Base-by-base conservation (phyloP, 139 green algal species). In the Ulvella scutata region DNA sequence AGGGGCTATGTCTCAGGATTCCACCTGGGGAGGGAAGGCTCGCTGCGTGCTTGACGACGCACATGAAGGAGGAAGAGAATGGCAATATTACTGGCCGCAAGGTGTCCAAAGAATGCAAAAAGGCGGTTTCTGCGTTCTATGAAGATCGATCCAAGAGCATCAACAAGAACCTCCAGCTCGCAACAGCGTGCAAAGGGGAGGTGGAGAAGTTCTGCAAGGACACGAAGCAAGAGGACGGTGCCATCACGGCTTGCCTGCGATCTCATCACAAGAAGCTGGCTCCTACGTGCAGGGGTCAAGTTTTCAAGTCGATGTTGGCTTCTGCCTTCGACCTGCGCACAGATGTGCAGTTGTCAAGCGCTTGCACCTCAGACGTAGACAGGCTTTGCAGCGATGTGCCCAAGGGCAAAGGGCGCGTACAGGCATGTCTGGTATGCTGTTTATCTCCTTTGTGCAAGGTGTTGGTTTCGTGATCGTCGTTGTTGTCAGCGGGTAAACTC, bases 81-180 rank as follows among this genome's bases (percentile, higher is more conserved):
- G 51, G 51, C 10, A 67, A 67, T 23, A 26, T 67, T n/a, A 36
- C 51, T 6, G 76, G 85, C 4, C 75, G 76, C 39, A 82, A 73
- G 43, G 31, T 89, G 13, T 78, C 79, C 4, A 43, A 82, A 4
- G 62, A 79, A 3, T 88, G 78, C 62, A 80, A 79, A 72, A 17
- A 35, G 29, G 85, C 91, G 78, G 39, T 90, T 35, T 59, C 33
- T 17, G 72, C 39, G 3, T 90, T 89, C 67, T 85, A 86, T 72
- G 62, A 61, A 4, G 83, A 91, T 36, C 44, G 78, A 34, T 84
- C 80, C 37, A 79, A 60, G n/a, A 96, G 95, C 80, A 89, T 96
- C 78, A 93, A 93, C 76, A 79, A 81, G 33, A 90, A 96, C 72
- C 75, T 93, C 3, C 81, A 86, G 0, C 79, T 96, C 28, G 88